Conservation (phyloP, 1,139 yeast genomes). For the Nematodospora anomalae region DNA sequence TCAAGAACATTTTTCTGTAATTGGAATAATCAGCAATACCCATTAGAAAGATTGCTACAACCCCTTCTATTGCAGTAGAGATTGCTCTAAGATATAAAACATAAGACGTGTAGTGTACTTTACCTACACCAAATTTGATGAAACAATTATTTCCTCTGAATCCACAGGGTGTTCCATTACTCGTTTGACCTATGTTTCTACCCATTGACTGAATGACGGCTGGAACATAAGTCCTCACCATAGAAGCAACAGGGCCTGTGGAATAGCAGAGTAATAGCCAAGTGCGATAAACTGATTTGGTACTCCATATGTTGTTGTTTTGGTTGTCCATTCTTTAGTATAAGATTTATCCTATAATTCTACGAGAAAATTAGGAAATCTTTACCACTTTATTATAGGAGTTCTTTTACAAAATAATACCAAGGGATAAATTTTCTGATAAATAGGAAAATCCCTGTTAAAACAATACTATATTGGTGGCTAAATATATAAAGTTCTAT, state of each 20-base stretch:
- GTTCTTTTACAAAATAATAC: too few species aligned
- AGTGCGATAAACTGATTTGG: conserved; percentile 22
- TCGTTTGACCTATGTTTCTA: conserved; percentile 30
- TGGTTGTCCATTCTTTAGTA: background rate
- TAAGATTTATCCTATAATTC: background rate
- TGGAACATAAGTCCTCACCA: conserved; percentile 45
- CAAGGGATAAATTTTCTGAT: too few species aligned
- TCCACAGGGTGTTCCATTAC: conserved; percentile 26
- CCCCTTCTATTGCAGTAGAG: conserved; percentile 41
- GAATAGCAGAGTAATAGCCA: conserved; percentile 32
- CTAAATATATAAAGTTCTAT: too few species aligned
- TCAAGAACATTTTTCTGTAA: conserved; percentile 34
- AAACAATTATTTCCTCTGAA: conserved; percentile 39
- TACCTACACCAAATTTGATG: conserved; percentile 36
- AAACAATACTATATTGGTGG: too few species aligned
- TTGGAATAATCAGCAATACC: conserved; percentile 47
- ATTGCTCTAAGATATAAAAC: conserved; percentile 41
- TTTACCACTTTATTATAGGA: too few species aligned
- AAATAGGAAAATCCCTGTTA: too few species aligned
- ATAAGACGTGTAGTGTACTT: conserved; percentile 38
- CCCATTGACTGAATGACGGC: conserved; percentile 45
- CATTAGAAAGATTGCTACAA: conserved; percentile 38
- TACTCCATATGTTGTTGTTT: conserved; percentile 17
- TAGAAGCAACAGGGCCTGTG: conserved; percentile 44
- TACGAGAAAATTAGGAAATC: too few species aligned